These are phyloP conservation scores for Elongisporangium prolatum DNA, from an alignment of 352 stramenopile genomes.

Conservation along the genomic window DNA sequence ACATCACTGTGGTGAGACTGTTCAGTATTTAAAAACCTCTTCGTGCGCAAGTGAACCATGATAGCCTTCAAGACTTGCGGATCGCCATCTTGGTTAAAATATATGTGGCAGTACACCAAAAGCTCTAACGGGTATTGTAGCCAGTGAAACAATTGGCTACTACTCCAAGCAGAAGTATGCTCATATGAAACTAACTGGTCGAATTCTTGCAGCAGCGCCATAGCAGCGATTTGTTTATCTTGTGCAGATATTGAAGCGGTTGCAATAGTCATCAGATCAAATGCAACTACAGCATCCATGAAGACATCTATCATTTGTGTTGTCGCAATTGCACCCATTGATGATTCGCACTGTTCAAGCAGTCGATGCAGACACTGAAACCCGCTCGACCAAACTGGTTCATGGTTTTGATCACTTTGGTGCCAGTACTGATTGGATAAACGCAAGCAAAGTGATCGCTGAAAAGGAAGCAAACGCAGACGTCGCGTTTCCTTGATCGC, in stretches of 20 bases:
- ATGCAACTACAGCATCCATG: slow-evolving; percentile 30
- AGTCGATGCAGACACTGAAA: slow-evolving; percentile 6
- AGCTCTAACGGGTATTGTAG: slow-evolving; percentile 43
- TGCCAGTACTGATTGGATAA: not conserved
- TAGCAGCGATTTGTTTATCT: not conserved
- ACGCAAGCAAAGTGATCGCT: slow-evolving; percentile 16
- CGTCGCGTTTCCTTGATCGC: slow-evolving; percentile 15
- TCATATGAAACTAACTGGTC: slow-evolving; percentile 7
- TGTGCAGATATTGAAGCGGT: not conserved
- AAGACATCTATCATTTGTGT: slow-evolving; percentile 29
- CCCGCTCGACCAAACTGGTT: slow-evolving; percentile 33
- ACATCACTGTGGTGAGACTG: slow-evolving; percentile 2
- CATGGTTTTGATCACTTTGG: not conserved
- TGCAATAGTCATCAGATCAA: slow-evolving; percentile 13
- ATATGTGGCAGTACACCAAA: slow-evolving; percentile 29
- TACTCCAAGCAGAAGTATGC: slow-evolving; percentile 12
- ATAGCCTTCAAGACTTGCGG: not conserved
- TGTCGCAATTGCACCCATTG: slow-evolving; percentile 13
- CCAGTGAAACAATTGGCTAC: slow-evolving; percentile 20
- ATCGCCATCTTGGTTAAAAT: slow-evolving; percentile 1
- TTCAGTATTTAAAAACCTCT: not conserved
- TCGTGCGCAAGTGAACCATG: not conserved
- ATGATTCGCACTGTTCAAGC: slow-evolving; percentile 5
- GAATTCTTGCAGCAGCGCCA: slow-evolving; percentile 17
- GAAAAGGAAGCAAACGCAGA: slow-evolving; percentile 37